Evolutionary conservation across 2,329 filamentous ascomycete species (phyloP), one percentile per base, ranked within the genome.

Genomic region (Venturia asperata): DNA sequence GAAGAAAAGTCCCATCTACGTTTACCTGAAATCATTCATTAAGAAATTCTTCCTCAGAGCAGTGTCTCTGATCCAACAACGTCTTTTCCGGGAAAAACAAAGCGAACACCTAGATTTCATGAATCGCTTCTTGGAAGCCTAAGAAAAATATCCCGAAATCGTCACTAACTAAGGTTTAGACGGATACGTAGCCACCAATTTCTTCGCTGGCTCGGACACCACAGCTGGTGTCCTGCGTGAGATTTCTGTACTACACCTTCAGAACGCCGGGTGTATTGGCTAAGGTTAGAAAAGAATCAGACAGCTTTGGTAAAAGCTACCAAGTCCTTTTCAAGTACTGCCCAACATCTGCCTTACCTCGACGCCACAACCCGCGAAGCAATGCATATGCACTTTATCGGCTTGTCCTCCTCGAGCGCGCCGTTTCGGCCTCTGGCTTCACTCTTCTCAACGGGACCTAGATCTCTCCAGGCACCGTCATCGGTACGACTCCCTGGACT

Each of bases 151-250:
- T 0, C 72, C 80, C 63, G 78, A 82, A 5, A 81, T 81, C 68
- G 79, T 83, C 73, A 81, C 80, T 68, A 80, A 81, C 0, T 82
- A 84, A 69, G 78, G 82, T 30, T 73, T 83, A 1, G 75, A 83
- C 0, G 79, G 83, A 3, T 74, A 42, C 19, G 34, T 64, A 9
- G 47, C 42, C 19, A 39, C 15, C 24, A 63, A 49, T 49, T 63
- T 63, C 43, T 34, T 45, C 13, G 63, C 63, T 27, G 49, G 27
- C 2, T 41, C 41, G 17, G 63, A 65, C 41, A 66, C 64, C 3
- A 66, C 65, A 6, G 64, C 42, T 15, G 37, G 42, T 5, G 37
- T 43, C 15, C 30, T 66, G 27, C 52, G 42, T 17, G n/a, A 39
- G 5, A 66, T 62, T 19, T n/a, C 11, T 66, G 9, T 66, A 61